These are phyloP conservation scores for Mangifera indica DNA, from an alignment of 345 rosid species.

Conservation along the genomic window DNA sequence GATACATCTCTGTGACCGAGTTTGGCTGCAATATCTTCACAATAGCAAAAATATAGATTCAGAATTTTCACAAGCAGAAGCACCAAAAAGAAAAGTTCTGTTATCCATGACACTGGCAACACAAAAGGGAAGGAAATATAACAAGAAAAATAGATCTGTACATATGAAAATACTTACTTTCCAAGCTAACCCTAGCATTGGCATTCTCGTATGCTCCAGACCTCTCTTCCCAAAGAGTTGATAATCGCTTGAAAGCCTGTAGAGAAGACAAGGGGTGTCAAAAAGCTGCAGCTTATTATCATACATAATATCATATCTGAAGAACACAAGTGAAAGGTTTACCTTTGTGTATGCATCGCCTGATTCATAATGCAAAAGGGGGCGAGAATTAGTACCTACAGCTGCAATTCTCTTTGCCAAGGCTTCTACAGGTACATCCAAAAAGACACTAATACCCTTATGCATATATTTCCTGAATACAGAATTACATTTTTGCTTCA, in stretches of 20 bases:
- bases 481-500: not conserved
- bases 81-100: not conserved
- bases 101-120: not conserved
- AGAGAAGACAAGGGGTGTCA: not conserved
- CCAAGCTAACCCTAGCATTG: conserved; percentile 73
- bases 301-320: not conserved
- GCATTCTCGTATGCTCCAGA: conserved; percentile 70
- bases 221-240: conserved; percentile 71
- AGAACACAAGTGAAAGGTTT: not conserved
- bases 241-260: conserved; percentile 73
- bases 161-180: conserved; percentile 48
- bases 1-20: conserved; percentile 63
- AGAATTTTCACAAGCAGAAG: not conserved
- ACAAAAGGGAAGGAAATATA: not conserved
- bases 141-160: not conserved
- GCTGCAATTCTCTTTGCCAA: conserved; percentile 89
- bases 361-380: conserved; percentile 53
- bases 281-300: not conserved
- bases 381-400: conserved; percentile 85
- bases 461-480: conserved; percentile 72
- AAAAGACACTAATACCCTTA: conserved; percentile 83
- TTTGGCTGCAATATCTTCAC: conserved; percentile 75
- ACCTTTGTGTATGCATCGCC: conserved; percentile 85
- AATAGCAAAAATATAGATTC: not conserved
- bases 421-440: conserved; percentile 95